A percentile compares a stretch with the other conserved stretches of the same genome.
phyloP scores from a whole-genome alignment of 192 early-diverging fungal genomes.

The Kickxella alabastrina region DNA sequence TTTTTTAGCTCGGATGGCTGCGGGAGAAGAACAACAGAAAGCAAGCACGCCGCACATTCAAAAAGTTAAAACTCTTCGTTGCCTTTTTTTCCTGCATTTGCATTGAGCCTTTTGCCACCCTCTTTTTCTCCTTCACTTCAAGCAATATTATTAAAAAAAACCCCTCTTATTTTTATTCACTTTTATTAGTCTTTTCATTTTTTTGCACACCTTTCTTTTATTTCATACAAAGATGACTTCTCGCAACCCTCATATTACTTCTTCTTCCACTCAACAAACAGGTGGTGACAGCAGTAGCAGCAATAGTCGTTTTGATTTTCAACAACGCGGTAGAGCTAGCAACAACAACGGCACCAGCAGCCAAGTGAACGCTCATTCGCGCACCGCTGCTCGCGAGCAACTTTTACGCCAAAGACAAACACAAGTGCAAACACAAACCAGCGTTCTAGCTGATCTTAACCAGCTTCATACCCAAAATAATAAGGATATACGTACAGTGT shows the following conservation, averaged over 20 bases:
- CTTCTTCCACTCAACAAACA: too few species aligned
- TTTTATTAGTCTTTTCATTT: too few species aligned
- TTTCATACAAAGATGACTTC: too few species aligned
- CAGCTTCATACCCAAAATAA: conserved; percentile 18
- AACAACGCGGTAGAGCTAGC: conserved; percentile 13
- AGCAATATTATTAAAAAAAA: not conserved
- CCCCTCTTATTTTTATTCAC: too few species aligned
- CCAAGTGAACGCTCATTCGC: conserved; percentile 35
- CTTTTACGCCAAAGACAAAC: conserved; percentile 22
- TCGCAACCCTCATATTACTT: too few species aligned
- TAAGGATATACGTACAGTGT: conserved; percentile 25
- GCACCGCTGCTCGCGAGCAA: conserved; percentile 22
- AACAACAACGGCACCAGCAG: not conserved
- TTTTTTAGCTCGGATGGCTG: too few species aligned
- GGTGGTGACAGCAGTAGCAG: too few species aligned
- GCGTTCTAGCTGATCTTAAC: conserved; percentile 35
- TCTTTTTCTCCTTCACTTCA: not conserved
- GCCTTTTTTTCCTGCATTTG: not conserved
- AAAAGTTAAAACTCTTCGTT: not conserved
- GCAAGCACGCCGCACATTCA: not conserved
- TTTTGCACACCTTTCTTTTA: too few species aligned
- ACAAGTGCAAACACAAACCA: conserved; percentile 3
- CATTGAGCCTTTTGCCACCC: not conserved
- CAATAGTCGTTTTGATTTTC: too few species aligned
- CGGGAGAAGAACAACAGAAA: not conserved